Percentiles rank a stretch among this genome's conserved stretches.
phyloP scores from a whole-genome alignment of 331 rosid genomes.

The Pyracantha coccinea region DNA sequence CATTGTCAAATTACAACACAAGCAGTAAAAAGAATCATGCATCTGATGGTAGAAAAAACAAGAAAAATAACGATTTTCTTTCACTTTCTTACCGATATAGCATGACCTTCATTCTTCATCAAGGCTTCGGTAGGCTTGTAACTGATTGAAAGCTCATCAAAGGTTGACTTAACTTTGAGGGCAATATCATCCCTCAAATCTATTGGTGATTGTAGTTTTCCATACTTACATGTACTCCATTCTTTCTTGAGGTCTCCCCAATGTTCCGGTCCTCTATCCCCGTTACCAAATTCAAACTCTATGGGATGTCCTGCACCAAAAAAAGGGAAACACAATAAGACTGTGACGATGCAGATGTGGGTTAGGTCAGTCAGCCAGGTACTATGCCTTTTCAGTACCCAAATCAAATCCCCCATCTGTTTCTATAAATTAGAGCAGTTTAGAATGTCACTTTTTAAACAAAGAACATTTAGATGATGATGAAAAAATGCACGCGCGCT shows the following conservation, averaged over 20 bases:
- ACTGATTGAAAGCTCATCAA: background rate
- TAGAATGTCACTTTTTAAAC: too few relatives aligned
- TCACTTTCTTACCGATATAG: slow-evolving; percentile 13
- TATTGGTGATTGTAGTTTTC: slow-evolving; percentile 24
- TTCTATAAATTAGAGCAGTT: too few relatives aligned
- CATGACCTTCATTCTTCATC: slow-evolving; percentile 17
- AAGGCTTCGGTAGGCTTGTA: slow-evolving; percentile 13
- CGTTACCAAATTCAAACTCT: slow-evolving; percentile 15
- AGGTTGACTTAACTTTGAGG: background rate
- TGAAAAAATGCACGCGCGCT: too few relatives aligned
- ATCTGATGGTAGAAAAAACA: background rate
- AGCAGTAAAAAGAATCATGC: background rate
- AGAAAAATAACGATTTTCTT: background rate
- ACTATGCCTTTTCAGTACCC: too few relatives aligned
- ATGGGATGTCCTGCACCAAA: slow-evolving; percentile 10
- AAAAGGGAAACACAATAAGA: too few relatives aligned
- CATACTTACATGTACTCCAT: slow-evolving; percentile 20
- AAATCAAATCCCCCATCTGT: too few relatives aligned
- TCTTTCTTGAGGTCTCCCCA: slow-evolving; percentile 27
- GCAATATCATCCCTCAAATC: slow-evolving; percentile 4
- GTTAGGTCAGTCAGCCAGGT: too few relatives aligned
- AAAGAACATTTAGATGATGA: too few relatives aligned
- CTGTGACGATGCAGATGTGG: background rate
- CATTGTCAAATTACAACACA: background rate
- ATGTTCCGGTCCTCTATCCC: slow-evolving; percentile 14